Percentiles rank a stretch among this genome's conserved stretches.
These are phyloP conservation scores for Mycothermus thermophilus DNA, from an alignment of 495 filamentous ascomycete genomes.

Conservation along the genomic window DNA sequence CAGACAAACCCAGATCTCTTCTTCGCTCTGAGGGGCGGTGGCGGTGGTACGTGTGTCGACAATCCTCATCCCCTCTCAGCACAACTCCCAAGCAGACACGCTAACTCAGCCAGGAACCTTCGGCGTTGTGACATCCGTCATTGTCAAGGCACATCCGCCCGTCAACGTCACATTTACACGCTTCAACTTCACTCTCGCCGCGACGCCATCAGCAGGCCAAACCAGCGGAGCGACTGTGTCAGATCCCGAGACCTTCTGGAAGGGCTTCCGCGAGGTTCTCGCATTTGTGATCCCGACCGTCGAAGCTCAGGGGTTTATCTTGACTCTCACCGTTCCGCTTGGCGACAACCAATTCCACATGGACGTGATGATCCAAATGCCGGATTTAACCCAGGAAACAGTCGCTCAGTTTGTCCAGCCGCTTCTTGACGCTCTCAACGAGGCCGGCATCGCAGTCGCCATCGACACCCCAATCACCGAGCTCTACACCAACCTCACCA, in stretches of 20 bases:
- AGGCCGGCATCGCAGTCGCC: slow-evolving; percentile 19
- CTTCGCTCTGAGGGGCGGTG: slow-evolving; percentile 41
- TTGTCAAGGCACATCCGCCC: slow-evolving; percentile 30
- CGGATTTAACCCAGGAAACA: slow-evolving; percentile 7
- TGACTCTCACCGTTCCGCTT: slow-evolving; percentile 22
- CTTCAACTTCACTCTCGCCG: slow-evolving; percentile 13
- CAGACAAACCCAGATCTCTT: slow-evolving; percentile 36
- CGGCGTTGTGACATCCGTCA: slow-evolving; percentile 38
- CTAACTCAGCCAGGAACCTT: no score
- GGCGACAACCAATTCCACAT: slow-evolving; percentile 16
- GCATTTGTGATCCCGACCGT: slow-evolving; percentile 22
- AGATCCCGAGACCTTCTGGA: slow-evolving; percentile 33
- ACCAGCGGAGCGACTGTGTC: slow-evolving; percentile 3
- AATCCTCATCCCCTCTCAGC: neutral
- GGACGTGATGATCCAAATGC: slow-evolving; percentile 18
- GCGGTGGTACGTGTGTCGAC: slow-evolving; percentile 22
- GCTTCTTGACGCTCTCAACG: slow-evolving; percentile 3
- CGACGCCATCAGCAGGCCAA: slow-evolving; percentile 19
- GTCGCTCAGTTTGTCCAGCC: slow-evolving; percentile 18
- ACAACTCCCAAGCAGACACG: slow-evolving; percentile 14
- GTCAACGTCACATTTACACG: slow-evolving; percentile 13
- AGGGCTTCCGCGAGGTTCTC: slow-evolving; percentile 29
- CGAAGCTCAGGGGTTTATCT: slow-evolving; percentile 32
- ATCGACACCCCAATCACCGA: slow-evolving; percentile 10
- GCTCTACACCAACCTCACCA: slow-evolving; percentile 5